Base-by-base conservation (phyloP, 2,329 filamentous ascomycete species). In the Verticillium isaacii region DNA sequence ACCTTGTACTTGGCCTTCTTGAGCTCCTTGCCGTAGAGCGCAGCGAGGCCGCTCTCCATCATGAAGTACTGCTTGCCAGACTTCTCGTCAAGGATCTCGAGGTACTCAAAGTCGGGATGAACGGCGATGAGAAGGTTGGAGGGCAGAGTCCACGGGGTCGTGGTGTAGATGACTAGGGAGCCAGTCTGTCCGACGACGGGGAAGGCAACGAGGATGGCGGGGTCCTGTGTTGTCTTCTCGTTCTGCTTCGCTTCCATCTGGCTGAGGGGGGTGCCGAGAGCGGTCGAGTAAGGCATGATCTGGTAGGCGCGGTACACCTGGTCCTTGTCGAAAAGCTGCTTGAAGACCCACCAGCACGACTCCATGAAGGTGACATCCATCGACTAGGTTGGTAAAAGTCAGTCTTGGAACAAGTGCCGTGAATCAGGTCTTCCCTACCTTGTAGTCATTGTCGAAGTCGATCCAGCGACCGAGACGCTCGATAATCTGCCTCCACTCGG, bases 301-400 rank as follows among this genome's bases (percentile, higher is more conserved):
- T 89, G 88, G 76, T 95, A 91, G 54, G 92, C 93, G 68, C 92
- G 90, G 74, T 97, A 98, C 61, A 97, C 92, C 65, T 90, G 82
- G 61, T 88, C 91, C 78, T 97, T 96, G 69, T 96, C 91, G 74
- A 92, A 96, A 29, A 97, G 83, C 73, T 94, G 87, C 80, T 95
- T 96, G 82, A 97, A 97, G 19, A 95, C 90, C 93, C 94, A 97
- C 94, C 94, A 98, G 66, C 91, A 87, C 0, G 90, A 90, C 79
- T 97, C 94, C 94, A 97, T 98, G 78, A 96, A 98, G 23, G 82
- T 88, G n/a, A 89, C 84, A 74, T 98, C 90, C 92, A 97, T 97
- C 39, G 92, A 97, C 89, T 90, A 70, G 52, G n/a, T 19, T 50
- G 45, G 8, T n/a, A 37, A 29, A 15, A 19, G 61, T 69, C 65